A percentile compares a stretch with the other conserved stretches of the same genome.
Evolutionary conservation across 805 yeast species (phyloP).

Genomic region (Blastobotrys mokoenaii): DNA sequence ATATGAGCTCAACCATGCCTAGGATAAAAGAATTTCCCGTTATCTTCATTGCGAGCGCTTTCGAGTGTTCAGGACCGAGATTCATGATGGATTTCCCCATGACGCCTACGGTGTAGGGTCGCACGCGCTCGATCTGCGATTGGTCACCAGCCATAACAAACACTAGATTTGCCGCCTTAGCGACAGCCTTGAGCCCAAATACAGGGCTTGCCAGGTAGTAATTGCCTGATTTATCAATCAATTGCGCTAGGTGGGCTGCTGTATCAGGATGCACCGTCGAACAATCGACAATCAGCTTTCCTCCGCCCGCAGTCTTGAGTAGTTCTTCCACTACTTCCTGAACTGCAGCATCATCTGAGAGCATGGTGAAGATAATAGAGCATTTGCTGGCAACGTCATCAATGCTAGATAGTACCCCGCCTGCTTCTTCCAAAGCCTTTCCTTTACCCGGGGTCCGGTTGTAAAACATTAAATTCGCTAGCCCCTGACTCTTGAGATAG

Average conservation of each 20-base stretch:
- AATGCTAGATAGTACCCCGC: conserved; percentile 10
- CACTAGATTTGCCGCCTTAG: conserved; percentile 20
- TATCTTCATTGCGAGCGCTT: conserved; percentile 20
- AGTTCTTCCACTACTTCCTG: conserved; percentile 4
- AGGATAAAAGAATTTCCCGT: conserved; percentile 24
- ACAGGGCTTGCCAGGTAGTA: conserved; percentile 23
- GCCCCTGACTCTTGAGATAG: conserved; percentile 1
- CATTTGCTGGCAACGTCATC: conserved; percentile 10
- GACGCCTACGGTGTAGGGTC: conserved; percentile 18
- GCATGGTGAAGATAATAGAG: conserved; percentile 12
- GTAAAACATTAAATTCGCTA: conserved; percentile 8
- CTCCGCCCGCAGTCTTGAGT: conserved; percentile 5
- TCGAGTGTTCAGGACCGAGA: conserved; percentile 21
- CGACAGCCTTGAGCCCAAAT: conserved; percentile 24
- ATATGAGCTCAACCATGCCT: conserved; percentile 20
- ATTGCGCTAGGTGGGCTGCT: conserved; percentile 9
- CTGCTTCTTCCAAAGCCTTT: conserved; percentile 9
- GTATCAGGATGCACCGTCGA: conserved; percentile 25
- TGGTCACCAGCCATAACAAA: conserved; percentile 21
- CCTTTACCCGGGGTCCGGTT: conserved; percentile 15
- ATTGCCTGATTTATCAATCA: conserved; percentile 15
- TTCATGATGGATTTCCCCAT: conserved; percentile 22
- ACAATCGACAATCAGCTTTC: conserved; percentile 21
- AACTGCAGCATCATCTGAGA: conserved; percentile 13
- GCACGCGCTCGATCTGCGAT: conserved; percentile 15